Percentiles rank a stretch among this genome's conserved stretches.
Evolutionary conservation across 2,329 filamentous ascomycete genomes (phyloP).

Genomic region (Decorospora gaudefroyi): DNA sequence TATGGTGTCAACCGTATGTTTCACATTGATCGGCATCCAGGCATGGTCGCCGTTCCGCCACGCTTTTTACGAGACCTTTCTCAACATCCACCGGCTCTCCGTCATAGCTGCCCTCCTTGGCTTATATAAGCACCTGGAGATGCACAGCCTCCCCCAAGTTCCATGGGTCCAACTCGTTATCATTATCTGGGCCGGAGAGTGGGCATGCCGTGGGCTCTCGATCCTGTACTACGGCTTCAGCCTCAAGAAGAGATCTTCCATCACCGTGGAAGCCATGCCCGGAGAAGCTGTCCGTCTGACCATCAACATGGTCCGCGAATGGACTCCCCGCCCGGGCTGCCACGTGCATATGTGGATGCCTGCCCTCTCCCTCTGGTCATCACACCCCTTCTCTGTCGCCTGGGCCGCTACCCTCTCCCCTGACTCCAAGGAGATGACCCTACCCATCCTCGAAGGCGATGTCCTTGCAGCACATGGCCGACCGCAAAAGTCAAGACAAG

Average conservation of each 20-base stretch:
- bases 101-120: conserved; percentile 69
- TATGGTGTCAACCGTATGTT: conserved; percentile 61
- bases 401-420: conserved; percentile 49
- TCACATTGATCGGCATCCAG: conserved; percentile 69
- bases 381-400: conserved; percentile 57
- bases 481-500: conserved; percentile 48
- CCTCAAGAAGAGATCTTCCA: conserved; percentile 55
- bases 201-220: conserved; percentile 53
- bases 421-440: conserved; percentile 42
- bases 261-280: conserved; percentile 63
- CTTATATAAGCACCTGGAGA: conserved; percentile 77
- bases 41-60: conserved; percentile 82
- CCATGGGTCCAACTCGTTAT: conserved; percentile 76
- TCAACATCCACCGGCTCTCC: conserved; percentile 80
- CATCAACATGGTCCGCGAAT: conserved; percentile 61
- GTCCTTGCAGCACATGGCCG: conserved; percentile 23
- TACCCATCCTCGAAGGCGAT: conserved; percentile 41
- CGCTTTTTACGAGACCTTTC: conserved; percentile 96
- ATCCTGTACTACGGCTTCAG: conserved; percentile 61
- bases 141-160: conserved; percentile 69
- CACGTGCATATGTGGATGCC: conserved; percentile 67
- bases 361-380: conserved; percentile 47
- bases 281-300: conserved; percentile 65
- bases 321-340: conserved; percentile 59
- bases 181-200: conserved; percentile 75